Evolutionary conservation across 352 stramenopile genomes (phyloP), one percentile per base, ranked within the genome.

Genomic region (Globisporangium uncinulatum): DNA sequence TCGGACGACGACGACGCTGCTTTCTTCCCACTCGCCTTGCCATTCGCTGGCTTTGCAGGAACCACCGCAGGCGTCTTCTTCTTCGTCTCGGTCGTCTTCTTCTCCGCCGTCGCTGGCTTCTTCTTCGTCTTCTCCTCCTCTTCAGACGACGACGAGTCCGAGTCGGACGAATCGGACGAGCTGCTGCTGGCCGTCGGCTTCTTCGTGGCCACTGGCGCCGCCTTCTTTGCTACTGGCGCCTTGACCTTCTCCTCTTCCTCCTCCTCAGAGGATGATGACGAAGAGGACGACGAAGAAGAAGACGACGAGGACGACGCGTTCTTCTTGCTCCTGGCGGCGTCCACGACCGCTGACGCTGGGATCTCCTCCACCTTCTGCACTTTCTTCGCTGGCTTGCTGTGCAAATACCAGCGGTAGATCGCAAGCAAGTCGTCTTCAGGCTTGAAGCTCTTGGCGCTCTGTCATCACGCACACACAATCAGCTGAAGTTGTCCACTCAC

Each of bases 331-430:
- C 80, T 80, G 58, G 70, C 67, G 2, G 70, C 77, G 44, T 89
- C 74, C 15, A 90, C 70, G 7, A 86, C 71, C 7, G 74, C 74
- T 19, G 67, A 54, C 19, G 75, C 70, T 31, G 74, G 71, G 64
- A 89, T 82, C 49, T 78, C 71, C 58, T 70, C 65, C 58, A 29
- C 4, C 24, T 29, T 29, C 24, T 29, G 24, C 24, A 29, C 24
- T 29, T 83, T 87, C 63, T 78, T 76, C 6, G 54, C n/a, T 6
- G 52, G 54, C 48, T 83, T 87, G 54, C 73, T 66, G 15, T 61
- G 59, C 47, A 92, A 17, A 59, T 91, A 88, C 48, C 76, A 76
- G 41, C 76, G 74, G 73, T 92, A 94, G 44, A 94, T 73, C 19
- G 73, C 64, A 50, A 94, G 57, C 50, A 94, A 57, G 49, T 94